A percentile compares a stretch with the other conserved stretches of the same genome.
Conservation (phyloP, 106 monocot species). For the Posidonia australis region DNA sequence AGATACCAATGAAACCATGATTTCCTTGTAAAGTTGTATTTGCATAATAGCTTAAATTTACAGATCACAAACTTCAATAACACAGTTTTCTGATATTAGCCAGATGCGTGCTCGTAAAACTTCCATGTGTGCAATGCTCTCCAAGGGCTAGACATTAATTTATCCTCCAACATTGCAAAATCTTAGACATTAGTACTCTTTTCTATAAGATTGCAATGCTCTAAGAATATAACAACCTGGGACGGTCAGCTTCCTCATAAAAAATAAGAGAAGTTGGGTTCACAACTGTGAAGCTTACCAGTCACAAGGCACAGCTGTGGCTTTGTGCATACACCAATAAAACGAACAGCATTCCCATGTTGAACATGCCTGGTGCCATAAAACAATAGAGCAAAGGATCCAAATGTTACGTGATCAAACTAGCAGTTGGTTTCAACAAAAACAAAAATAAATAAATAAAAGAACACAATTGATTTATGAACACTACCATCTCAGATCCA, state of each 20-base stretch:
- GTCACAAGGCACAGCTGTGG: conserved; percentile 61
- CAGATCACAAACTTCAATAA: too few relatives aligned
- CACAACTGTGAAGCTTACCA: conserved; percentile 24
- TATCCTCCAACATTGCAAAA: too few relatives aligned
- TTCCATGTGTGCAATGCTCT: too few relatives aligned
- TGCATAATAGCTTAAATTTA: too few relatives aligned
- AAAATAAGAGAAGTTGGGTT: background rate
- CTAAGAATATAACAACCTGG: background rate
- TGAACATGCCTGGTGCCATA: conserved; percentile 44
- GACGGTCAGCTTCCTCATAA: too few relatives aligned
- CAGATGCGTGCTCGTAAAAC: too few relatives aligned
- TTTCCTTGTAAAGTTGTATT: too few relatives aligned
- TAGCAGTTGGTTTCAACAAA: background rate
- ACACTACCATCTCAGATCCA: background rate
- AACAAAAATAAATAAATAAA: background rate
- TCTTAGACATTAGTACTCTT: too few relatives aligned
- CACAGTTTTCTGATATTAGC: too few relatives aligned
- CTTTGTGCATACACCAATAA: conserved; percentile 42
- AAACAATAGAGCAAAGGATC: background rate
- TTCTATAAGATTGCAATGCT: background rate
- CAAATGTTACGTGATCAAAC: background rate
- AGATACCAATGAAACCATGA: too few relatives aligned
- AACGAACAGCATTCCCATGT: conserved; percentile 53
- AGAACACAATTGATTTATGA: background rate
- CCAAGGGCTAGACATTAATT: too few relatives aligned